Evolutionary conservation across 2,329 filamentous ascomycete genomes (phyloP), one percentile per base, ranked within the genome.

Genomic region (Ceratocystiopsis sp.): DNA sequence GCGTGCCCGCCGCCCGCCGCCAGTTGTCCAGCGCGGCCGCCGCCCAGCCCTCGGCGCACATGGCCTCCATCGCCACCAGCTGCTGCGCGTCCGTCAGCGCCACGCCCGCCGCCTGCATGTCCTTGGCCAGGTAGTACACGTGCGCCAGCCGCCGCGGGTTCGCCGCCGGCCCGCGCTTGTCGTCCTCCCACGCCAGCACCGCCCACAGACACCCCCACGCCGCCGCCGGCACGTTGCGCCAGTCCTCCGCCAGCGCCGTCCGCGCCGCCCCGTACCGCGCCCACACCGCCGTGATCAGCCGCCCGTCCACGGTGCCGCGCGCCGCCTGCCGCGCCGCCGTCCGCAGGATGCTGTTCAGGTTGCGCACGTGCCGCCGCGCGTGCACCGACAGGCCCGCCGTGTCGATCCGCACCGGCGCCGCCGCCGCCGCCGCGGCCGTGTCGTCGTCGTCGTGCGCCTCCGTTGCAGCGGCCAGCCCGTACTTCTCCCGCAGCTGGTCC

Each of bases 131-230:
- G 32, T 65, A 60, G 46, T 71, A 71, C 29, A 84, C 59, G 53
- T 80, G 78, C 7, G 67, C 60, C 55, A 80, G 67, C 29, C 75
- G 71, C 49, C 74, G 64, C 38, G 68, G 57, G 54, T 74, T 69
- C 17, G 34, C 29, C 18, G 13, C 37, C 19, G 19, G 19, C 19
- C 19, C 19, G 11, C n/a, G 32, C 10, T 10, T 35, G 18, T 5
- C 18, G 16, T 18, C 18, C 35, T 69, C 62, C 38, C 66, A 65
- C 1, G 75, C 72, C 37, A 79, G 62, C 2, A 73, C 58, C 29
- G 68, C 62, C 80, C 81, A 89, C 10, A 89, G 57, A 2, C 75
- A 55, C n/a, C 71, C 60, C 73, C 80, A 80, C 5, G 73, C 66
- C 15, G 70, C 65, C 11, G 64, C 53, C 0, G 80, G 71, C n/a